These are phyloP conservation scores for Chamaecyparis obtusa DNA, from an alignment of 75 land plant species.

Conservation along the genomic window DNA sequence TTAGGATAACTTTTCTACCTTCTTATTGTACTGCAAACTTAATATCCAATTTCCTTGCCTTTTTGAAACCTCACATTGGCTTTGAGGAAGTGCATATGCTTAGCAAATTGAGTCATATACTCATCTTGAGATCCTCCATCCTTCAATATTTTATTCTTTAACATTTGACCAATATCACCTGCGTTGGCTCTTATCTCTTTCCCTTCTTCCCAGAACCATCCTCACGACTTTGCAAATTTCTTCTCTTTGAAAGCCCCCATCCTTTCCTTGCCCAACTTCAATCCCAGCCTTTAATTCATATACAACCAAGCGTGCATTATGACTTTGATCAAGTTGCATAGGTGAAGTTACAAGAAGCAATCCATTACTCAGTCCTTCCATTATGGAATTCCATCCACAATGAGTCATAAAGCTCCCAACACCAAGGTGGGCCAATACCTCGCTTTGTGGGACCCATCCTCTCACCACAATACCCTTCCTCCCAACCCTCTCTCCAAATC, in stretches of 20 bases:
- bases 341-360: conserved; percentile 14
- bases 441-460: conserved; percentile 13
- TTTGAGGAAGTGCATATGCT: too few relatives aligned
- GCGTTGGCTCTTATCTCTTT: too few relatives aligned
- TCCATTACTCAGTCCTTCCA: conserved; percentile 14
- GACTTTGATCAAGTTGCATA: conserved; percentile 15
- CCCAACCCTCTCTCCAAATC: too few relatives aligned
- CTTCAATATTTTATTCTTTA: too few relatives aligned
- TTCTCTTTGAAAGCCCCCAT: not conserved
- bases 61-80: too few relatives aligned
- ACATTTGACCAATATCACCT: too few relatives aligned
- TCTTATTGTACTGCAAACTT: not conserved
- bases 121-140: too few relatives aligned
- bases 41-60: not conserved
- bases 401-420: conserved; percentile 24
- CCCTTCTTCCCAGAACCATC: conserved; percentile 1
- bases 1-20: too few relatives aligned
- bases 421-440: conserved; percentile 16
- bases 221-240: conserved; percentile 1
- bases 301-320: conserved; percentile 10
- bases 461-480: too few relatives aligned
- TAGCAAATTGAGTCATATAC: too few relatives aligned
- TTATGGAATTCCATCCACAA: conserved; percentile 31
- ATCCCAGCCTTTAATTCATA: too few relatives aligned
- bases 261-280: too few relatives aligned